Conservation (phyloP, 2,329 filamentous ascomycete genomes). For the Calonectria leucothoes region DNA sequence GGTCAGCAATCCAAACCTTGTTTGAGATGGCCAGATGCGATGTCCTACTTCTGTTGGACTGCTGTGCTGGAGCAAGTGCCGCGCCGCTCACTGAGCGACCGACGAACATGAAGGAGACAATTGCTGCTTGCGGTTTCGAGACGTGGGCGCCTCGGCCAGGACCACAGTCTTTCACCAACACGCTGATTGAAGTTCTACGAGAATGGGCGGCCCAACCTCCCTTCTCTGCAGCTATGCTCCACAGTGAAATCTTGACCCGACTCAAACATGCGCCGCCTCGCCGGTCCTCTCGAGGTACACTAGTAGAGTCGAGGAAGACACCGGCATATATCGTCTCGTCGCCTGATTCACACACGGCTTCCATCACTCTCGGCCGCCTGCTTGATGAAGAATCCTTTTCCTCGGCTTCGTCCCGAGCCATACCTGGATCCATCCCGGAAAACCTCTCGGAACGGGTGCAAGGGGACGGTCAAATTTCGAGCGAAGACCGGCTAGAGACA, state of each 20-base stretch:
- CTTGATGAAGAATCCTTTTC: slow-evolving; percentile 34
- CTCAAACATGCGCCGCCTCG: slow-evolving; percentile 40
- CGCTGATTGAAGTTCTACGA: slow-evolving; percentile 40
- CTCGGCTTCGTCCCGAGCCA: slow-evolving; percentile 32
- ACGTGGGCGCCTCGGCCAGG: slow-evolving; percentile 40
- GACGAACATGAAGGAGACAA: slow-evolving; percentile 43
- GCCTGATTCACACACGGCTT: slow-evolving; percentile 38
- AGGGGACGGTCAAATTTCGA: slow-evolving; percentile 31
- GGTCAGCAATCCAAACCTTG: slow-evolving; percentile 42
- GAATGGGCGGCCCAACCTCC: slow-evolving; percentile 40
- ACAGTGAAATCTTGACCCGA: slow-evolving; percentile 40
- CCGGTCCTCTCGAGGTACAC: slow-evolving; percentile 35
- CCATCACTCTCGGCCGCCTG: slow-evolving; percentile 38
- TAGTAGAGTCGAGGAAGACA: slow-evolving; percentile 40
- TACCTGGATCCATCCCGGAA: slow-evolving; percentile 31
- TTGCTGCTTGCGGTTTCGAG: slow-evolving; percentile 42
- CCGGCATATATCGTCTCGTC: slow-evolving; percentile 42
- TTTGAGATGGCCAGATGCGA: slow-evolving; percentile 43
- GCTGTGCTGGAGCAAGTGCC: slow-evolving; percentile 41
- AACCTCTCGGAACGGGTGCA: slow-evolving; percentile 38
- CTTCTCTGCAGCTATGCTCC: slow-evolving; percentile 43
- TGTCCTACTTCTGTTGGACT: slow-evolving; percentile 40
- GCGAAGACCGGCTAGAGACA: slow-evolving; percentile 38
- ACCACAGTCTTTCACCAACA: slow-evolving; percentile 39
- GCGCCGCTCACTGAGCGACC: slow-evolving; percentile 39